These are phyloP conservation scores for Harringtonia aguacate DNA, from an alignment of 2,329 filamentous ascomycete species.

Conservation along the genomic window DNA sequence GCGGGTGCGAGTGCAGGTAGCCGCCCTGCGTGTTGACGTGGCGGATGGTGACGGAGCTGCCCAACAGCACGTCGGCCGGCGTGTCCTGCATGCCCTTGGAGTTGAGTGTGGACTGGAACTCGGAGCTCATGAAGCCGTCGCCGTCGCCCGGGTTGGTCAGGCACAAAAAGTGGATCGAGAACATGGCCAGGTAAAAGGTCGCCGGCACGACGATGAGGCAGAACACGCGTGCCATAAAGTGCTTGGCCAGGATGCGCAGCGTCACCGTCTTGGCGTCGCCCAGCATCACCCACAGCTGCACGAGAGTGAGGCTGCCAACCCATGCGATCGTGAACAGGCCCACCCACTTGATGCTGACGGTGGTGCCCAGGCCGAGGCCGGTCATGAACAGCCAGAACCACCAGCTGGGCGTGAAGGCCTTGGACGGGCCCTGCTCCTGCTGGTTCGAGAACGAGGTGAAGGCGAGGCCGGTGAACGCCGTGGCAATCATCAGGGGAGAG, in stretches of 20 bases:
- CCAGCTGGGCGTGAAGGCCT: constrained; percentile 84
- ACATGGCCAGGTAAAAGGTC: constrained; percentile 93
- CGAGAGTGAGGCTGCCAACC: constrained; percentile 80
- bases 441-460: constrained; percentile 95
- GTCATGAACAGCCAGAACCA: constrained; percentile 95
- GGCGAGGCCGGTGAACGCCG: constrained; percentile 78
- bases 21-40: constrained; percentile 97
- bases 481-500: constrained; percentile 87
- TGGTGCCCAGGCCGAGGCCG: constrained; percentile 79
- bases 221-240: constrained; percentile 83
- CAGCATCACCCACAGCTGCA: constrained; percentile 92
- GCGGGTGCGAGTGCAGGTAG: constrained; percentile 89
- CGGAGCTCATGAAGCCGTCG: constrained; percentile 98
- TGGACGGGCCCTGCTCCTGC: constrained; percentile 80
- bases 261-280: constrained; percentile 83
- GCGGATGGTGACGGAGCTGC: constrained; percentile 74
- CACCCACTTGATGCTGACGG: constrained; percentile 96
- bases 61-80: constrained; percentile 81
- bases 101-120: constrained; percentile 96
- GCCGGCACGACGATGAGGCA: constrained; percentile 83
- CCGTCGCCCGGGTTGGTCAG: constrained; percentile 92
- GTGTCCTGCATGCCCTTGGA: constrained; percentile 95
- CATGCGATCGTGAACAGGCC: constrained; percentile 97
- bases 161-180: constrained; percentile 91
- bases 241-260: constrained; percentile 79